Evolutionary conservation across 208 protist genomes (phyloP).

Genomic region (Leishmania tarentolae): DNA sequence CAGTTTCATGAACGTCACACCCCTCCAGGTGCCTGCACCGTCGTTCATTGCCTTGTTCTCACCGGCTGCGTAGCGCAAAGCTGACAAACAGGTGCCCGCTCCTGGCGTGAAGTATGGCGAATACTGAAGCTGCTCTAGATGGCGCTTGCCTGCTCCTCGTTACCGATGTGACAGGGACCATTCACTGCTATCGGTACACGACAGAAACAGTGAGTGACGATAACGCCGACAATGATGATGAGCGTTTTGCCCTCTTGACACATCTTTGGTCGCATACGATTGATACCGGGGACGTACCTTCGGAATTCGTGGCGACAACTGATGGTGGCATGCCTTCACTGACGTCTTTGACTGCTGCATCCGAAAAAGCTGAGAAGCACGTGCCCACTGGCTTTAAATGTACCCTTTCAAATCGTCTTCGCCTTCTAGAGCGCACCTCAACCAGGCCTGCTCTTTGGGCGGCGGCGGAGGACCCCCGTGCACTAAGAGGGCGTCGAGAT

Average conservation of each 20-base stretch:
- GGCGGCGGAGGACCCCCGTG: not conserved
- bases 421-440: not conserved
- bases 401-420: constrained; percentile 20
- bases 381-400: constrained; percentile 16
- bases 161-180: constrained; percentile 12
- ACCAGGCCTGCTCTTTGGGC: not conserved
- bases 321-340: not conserved
- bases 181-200: constrained; percentile 30
- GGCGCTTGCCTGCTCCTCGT: constrained; percentile 11
- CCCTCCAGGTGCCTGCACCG: not conserved
- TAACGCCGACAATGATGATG: not conserved
- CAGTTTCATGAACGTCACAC: not conserved
- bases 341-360: not conserved
- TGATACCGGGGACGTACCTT: not conserved
- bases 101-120: not conserved
- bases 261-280: constrained; percentile 17
- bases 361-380: not conserved
- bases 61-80: not conserved
- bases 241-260: not conserved
- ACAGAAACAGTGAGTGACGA: not conserved
- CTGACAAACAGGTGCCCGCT: not conserved
- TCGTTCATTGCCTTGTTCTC: not conserved
- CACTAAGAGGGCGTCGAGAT: not conserved
- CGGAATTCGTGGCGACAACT: not conserved
- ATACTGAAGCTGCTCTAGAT: not conserved